These are phyloP conservation scores for Saccharomycopsis crataegensis DNA, from an alignment of 1,139 yeast genomes.

Conservation along the genomic window DNA sequence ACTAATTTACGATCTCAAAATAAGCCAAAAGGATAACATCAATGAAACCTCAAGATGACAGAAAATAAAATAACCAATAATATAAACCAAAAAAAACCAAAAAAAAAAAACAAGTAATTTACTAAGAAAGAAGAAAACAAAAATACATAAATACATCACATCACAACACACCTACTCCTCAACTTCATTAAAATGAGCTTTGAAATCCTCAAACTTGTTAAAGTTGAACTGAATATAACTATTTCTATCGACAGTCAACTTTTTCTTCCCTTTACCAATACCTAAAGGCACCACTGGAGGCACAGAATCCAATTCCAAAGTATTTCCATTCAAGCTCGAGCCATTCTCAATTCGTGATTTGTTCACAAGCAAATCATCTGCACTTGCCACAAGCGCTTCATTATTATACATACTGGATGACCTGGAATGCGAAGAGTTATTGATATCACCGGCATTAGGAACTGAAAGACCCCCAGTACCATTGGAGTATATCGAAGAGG, in stretches of 20 bases:
- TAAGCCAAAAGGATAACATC: no score
- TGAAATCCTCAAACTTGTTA: constrained; percentile 17
- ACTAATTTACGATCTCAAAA: no score
- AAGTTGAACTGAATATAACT: constrained; percentile 17
- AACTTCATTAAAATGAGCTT: neutral
- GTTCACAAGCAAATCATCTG: neutral
- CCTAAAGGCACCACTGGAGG: neutral
- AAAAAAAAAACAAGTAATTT: no score
- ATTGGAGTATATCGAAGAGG: constrained; percentile 15
- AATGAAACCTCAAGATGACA: no score
- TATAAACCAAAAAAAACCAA: no score
- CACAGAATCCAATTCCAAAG: neutral
- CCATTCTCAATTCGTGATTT: neutral
- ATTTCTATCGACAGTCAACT: constrained; percentile 13
- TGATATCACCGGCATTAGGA: neutral
- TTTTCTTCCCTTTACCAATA: neutral
- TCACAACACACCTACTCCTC: neutral
- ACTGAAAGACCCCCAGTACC: constrained; percentile 8
- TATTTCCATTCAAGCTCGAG: neutral
- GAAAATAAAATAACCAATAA: no score
- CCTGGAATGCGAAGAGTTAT: constrained; percentile 9
- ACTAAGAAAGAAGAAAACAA: neutral
- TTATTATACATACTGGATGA: constrained; percentile 11
- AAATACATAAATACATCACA: neutral
- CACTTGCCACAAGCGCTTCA: neutral